A percentile compares a stretch with the other conserved stretches of the same genome.
Conservation (phyloP, 352 stramenopile species). For the Phytophthora agathidicida region DNA sequence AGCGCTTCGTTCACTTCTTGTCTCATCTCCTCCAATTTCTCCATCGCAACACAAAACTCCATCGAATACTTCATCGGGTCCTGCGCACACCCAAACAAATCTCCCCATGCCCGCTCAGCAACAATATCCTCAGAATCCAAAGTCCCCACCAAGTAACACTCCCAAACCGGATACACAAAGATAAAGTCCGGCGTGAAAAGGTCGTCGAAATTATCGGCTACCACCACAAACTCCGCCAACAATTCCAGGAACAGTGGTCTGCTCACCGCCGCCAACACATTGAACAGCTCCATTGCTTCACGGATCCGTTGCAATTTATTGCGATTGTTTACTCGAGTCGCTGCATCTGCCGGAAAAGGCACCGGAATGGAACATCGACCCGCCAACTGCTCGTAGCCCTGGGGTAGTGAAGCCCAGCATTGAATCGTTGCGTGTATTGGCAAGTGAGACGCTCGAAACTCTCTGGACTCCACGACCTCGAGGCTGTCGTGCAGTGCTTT, state of each 20-base stretch:
- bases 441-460: constrained; percentile 2
- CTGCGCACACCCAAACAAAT: constrained; percentile 4
- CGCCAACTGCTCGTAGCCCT: constrained; percentile 8
- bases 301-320: constrained; percentile 12
- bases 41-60: constrained; percentile 12
- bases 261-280: constrained; percentile 16
- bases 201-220: constrained; percentile 16
- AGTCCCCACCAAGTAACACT: constrained; percentile 20
- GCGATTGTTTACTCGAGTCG: background rate
- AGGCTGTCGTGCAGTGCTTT: constrained; percentile 11
- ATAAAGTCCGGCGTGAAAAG: constrained; percentile 18
- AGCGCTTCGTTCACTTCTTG: background rate
- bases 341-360: constrained; percentile 9
- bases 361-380: constrained; percentile 14
- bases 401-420: constrained; percentile 13
- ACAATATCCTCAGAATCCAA: constrained; percentile 6
- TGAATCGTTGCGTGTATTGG: constrained; percentile 10
- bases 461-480: constrained; percentile 1
- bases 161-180: constrained; percentile 20
- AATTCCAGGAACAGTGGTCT: constrained; percentile 12
- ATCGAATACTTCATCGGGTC: constrained; percentile 12
- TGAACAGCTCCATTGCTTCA: constrained; percentile 26
- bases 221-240: constrained; percentile 12
- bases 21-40: constrained; percentile 14
- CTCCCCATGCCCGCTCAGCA: background rate